Conservation (phyloP, 2,329 filamentous ascomycete species). For the Cordyceps militaris region DNA sequence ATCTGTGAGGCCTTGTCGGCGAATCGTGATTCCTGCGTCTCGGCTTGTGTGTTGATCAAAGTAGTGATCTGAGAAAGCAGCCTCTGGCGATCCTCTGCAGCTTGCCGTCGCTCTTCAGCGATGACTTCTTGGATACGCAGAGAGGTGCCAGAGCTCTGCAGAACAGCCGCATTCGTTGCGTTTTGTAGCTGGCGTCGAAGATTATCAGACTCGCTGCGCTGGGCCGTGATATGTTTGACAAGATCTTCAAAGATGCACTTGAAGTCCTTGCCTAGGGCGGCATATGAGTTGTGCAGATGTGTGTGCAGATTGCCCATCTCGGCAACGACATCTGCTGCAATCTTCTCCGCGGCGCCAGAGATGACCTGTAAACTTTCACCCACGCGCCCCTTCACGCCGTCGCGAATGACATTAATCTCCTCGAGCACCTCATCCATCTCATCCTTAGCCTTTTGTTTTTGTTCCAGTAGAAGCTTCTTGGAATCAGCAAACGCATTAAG, state of each 20-base stretch:
- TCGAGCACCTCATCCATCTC: conserved; percentile 88
- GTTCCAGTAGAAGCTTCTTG: conserved; percentile 59
- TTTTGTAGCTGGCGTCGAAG: conserved; percentile 65
- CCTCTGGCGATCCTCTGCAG: conserved; percentile 64
- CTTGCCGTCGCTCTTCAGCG: conserved; percentile 67
- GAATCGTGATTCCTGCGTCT: conserved; percentile 66
- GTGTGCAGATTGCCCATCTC: conserved; percentile 81
- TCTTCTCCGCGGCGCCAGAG: conserved; percentile 76
- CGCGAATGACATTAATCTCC: conserved; percentile 83
- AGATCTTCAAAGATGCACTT: conserved; percentile 79
- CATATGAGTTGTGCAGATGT: conserved; percentile 80
- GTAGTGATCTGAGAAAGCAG: conserved; percentile 69
- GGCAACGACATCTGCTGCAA: conserved; percentile 79
- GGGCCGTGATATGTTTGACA: conserved; percentile 63
- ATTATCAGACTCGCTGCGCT: conserved; percentile 68
- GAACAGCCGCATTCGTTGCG: conserved; percentile 60
- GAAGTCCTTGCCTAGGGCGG: conserved; percentile 75
- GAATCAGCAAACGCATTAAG: conserved; percentile 60
- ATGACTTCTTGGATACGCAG: conserved; percentile 61
- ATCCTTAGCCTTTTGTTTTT: conserved; percentile 64
- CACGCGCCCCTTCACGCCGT: conserved; percentile 80
- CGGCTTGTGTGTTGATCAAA: conserved; percentile 69
- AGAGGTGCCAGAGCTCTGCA: conserved; percentile 61
- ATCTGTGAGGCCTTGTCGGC: conserved; percentile 55
- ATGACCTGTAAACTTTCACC: conserved; percentile 78